Base-by-base conservation (phyloP, 306 rosid genomes). In the barrel medic (Medicago truncatula) region DNA sequence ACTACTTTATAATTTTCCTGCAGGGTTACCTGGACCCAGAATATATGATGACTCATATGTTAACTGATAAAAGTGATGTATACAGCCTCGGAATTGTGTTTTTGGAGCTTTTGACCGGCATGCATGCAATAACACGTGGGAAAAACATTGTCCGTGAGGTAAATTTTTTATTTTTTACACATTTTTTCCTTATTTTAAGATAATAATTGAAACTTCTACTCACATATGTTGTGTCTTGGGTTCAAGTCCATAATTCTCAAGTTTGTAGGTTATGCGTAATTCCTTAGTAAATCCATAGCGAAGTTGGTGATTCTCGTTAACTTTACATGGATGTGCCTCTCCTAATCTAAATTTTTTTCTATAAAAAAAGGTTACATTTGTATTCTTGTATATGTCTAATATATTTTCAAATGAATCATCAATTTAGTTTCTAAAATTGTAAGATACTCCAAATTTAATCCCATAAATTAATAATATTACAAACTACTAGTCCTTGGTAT, bases 1-100 rank as follows among this genome's bases (percentile, higher is more conserved):
- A 38, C 59, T 63, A 36, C 58, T 41, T 23, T 76, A 18, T 77
- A 60, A 36, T 52, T 66, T 50, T 36, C 38, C 7, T 80, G 82
- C 90, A 91, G 96, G 96, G 96, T 56, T 91, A 91, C 83, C 53
- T 91, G 23, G 96, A 91, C 75, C 96, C 96, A 25, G 96, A 91
- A 78, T 90, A 91, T 66, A 71, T 91, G 61, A 66, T 91, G 84
- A 91, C 91, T 54, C 92, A 59, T 70, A 88, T 87, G 84, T 84
- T 91, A 74, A 91, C 93, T 4, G 96, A 91, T 80, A 91, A 91
- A 91, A 78, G 84, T 72, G 96, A 91, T 47, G 96, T 91, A 21
- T 91, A 91, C 76, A 91, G 96, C 79, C 82, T 91, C 4, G 96
- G 96, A 47, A 84, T 90, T 68, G 96, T 91, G 71, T 88, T 80